Conservation (phyloP, 2,329 filamentous ascomycete species). For the Fusarium begoniae region DNA sequence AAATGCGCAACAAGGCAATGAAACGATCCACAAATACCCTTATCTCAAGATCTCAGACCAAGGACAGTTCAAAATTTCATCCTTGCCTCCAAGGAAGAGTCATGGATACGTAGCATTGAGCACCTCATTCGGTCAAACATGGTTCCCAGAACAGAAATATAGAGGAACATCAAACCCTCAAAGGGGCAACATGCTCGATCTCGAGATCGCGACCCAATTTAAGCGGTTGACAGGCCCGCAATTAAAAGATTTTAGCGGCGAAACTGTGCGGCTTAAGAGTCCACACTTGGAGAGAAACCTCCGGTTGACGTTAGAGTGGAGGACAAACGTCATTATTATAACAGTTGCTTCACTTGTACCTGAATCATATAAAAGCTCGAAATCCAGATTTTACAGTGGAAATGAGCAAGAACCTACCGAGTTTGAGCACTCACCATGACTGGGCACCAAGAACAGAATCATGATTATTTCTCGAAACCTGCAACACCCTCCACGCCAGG, state of each 20-base stretch:
- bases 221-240: neutral
- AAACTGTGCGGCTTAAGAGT: neutral
- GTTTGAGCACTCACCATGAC: neutral
- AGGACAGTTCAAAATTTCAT: neutral
- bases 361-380: neutral
- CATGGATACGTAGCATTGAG: neutral
- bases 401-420: neutral
- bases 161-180: neutral
- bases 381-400: neutral
- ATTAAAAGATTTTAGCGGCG: neutral
- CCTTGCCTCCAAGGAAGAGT: neutral
- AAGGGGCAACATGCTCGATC: neutral
- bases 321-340: slow-evolving; percentile 16
- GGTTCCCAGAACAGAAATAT: neutral
- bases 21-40: neutral
- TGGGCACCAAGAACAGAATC: neutral
- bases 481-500: slow-evolving; percentile 10
- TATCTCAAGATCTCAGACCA: neutral
- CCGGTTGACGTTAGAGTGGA: slow-evolving; percentile 14
- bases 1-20: neutral
- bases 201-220: neutral
- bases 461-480: slow-evolving; percentile 21
- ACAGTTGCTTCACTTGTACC: neutral
- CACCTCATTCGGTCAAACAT: neutral
- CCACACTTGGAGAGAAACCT: slow-evolving; percentile 21